These are phyloP conservation scores for Hibiscus trionum DNA, from an alignment of 345 rosid species.

Conservation along the genomic window DNA sequence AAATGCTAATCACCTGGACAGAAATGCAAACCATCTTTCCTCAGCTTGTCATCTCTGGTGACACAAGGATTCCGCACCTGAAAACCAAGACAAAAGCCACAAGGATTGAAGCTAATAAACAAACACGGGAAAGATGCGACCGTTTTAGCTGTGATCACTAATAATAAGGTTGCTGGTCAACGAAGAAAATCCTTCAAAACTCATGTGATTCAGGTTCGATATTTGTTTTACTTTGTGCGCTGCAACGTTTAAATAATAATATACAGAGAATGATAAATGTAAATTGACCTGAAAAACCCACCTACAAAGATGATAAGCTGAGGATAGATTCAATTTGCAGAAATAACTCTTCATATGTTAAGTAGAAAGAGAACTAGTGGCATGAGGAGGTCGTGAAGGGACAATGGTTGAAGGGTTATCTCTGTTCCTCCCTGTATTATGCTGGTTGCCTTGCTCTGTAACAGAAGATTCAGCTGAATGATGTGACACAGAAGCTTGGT, in stretches of 20 bases:
- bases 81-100: slow-evolving; percentile 1
- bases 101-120: background rate
- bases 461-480: slow-evolving; percentile 19
- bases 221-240: background rate
- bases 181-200: background rate
- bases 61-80: slow-evolving; percentile 22
- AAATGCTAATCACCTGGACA: background rate
- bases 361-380: slow-evolving; percentile 30
- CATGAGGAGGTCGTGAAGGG: slow-evolving; percentile 19
- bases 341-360: slow-evolving; percentile 18
- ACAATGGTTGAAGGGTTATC: slow-evolving; percentile 21
- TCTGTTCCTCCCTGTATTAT: slow-evolving; percentile 14
- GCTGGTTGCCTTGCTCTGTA: slow-evolving; percentile 23
- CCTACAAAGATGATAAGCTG: slow-evolving; percentile 44
- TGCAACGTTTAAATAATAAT: no score
- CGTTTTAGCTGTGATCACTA: no score
- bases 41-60: slow-evolving; percentile 41
- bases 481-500: slow-evolving; percentile 26
- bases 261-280: background rate
- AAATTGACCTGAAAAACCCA: slow-evolving; percentile 10
- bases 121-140: background rate
- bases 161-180: background rate
- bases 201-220: background rate
- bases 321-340: slow-evolving; percentile 28
- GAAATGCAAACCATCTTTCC: slow-evolving; percentile 28